These are phyloP conservation scores for Boletus fagicola DNA, from an alignment of 768 basidiomycete genomes.

Conservation along the genomic window DNA sequence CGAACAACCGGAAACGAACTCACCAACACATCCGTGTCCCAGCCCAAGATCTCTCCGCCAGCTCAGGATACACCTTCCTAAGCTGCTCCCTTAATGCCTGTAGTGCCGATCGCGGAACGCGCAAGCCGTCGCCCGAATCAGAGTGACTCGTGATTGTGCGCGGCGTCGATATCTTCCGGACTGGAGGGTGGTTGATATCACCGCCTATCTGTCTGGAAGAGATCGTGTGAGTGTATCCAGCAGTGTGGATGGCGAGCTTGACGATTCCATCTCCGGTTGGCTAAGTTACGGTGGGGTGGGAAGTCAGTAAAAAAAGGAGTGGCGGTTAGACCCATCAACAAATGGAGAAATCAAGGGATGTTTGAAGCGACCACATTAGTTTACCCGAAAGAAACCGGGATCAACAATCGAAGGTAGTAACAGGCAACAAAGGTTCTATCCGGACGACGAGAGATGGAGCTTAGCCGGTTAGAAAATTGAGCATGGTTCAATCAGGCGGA, in stretches of 20 bases:
- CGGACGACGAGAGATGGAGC: neutral
- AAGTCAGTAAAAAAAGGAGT: neutral
- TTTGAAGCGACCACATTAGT: neutral
- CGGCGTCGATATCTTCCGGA: conserved; percentile 62
- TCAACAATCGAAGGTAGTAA: neutral
- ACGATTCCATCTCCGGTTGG: conserved; percentile 67
- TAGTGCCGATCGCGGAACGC: conserved; percentile 62
- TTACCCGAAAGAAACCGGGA: neutral
- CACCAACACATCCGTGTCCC: conserved; percentile 88
- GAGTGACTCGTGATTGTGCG: conserved; percentile 68
- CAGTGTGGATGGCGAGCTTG: conserved; percentile 75
- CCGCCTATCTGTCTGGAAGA: neutral
- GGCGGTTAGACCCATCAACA: neutral
- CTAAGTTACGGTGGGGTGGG: conserved; percentile 37
- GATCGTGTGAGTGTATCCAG: conserved; percentile 59
- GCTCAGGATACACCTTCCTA: conserved; percentile 65
- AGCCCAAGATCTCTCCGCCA: conserved; percentile 69
- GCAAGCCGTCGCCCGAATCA: conserved; percentile 46
- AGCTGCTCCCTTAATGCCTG: conserved; percentile 52
- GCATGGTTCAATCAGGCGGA: neutral
- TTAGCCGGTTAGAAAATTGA: neutral
- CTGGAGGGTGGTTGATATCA: conserved; percentile 4
- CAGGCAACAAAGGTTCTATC: neutral
- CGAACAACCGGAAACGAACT: conserved; percentile 16
- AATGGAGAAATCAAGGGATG: neutral